phyloP scores from a whole-genome alignment of 2,329 filamentous ascomycete genomes.

The Elsinoe batatas region DNA sequence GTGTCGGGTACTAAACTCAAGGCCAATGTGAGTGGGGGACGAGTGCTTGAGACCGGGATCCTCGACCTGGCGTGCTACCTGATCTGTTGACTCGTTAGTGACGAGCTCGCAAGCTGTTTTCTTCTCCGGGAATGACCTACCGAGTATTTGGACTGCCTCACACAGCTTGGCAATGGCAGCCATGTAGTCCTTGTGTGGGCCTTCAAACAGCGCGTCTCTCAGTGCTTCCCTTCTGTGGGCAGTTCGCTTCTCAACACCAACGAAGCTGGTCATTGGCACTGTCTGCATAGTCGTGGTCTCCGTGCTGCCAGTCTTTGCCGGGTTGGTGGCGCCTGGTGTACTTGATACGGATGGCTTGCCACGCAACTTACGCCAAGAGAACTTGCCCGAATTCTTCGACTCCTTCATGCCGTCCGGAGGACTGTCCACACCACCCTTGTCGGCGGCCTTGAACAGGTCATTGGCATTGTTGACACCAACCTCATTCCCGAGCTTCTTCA shows the following conservation, averaged over 20 bases:
- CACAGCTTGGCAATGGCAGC: constrained; percentile 78
- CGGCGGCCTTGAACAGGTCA: constrained; percentile 63
- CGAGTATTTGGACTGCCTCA: constrained; percentile 84
- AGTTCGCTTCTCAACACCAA: constrained; percentile 57
- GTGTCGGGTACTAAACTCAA: constrained; percentile 86
- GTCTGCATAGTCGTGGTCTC: constrained; percentile 48
- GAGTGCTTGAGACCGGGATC: constrained; percentile 87
- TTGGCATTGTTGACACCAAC: constrained; percentile 71
- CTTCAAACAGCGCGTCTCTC: constrained; percentile 58
- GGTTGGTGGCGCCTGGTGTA: constrained; percentile 24
- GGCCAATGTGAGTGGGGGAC: constrained; percentile 86
- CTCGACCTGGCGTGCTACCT: constrained; percentile 91
- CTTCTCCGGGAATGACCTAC: constrained; percentile 44
- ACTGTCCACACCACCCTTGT: constrained; percentile 28
- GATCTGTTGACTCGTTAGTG: constrained; percentile 48
- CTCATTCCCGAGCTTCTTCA: constrained; percentile 83
- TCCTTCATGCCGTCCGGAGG: constrained; percentile 34
- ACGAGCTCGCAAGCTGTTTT: neutral
- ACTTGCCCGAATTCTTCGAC: constrained; percentile 56
- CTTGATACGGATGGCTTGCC: constrained; percentile 66
- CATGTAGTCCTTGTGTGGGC: constrained; percentile 88
- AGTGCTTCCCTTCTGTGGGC: constrained; percentile 23
- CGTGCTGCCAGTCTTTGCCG: constrained; percentile 31
- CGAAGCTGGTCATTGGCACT: constrained; percentile 58
- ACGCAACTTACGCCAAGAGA: constrained; percentile 81